Percentiles rank a stretch among this genome's conserved stretches.
Conservation (phyloP, 208 protist genomes). For the Lotmaria passim region DNA sequence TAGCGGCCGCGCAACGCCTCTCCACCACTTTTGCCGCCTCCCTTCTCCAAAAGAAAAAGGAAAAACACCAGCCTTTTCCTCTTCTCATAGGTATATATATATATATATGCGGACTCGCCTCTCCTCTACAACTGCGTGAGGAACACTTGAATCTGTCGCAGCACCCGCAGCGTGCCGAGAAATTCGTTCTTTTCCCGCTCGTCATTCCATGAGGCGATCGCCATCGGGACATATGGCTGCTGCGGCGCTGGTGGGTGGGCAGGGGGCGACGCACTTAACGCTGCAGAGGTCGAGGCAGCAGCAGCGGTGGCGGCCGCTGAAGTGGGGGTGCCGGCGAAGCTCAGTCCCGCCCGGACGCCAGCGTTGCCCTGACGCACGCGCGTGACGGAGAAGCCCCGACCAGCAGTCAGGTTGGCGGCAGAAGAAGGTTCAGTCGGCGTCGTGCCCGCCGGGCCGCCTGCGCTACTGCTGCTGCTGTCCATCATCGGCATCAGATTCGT, state of each 20-base stretch:
- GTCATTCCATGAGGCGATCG: conserved; percentile 76
- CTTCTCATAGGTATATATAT: too few relatives aligned
- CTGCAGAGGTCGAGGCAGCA: background rate
- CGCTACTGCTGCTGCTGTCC: background rate
- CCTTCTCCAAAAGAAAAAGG: background rate
- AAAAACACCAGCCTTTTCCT: background rate
- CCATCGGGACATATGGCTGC: conserved; percentile 48
- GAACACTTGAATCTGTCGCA: conserved; percentile 39
- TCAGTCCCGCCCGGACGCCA: background rate
- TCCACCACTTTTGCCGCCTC: conserved; percentile 3
- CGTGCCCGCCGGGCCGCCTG: background rate
- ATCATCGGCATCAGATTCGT: conserved; percentile 6
- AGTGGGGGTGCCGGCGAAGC: background rate
- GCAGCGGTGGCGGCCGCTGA: background rate
- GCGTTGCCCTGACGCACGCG: conserved; percentile 46
- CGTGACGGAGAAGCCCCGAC: conserved; percentile 54
- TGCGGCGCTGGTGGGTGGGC: conserved; percentile 9
- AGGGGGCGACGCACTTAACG: too few relatives aligned
- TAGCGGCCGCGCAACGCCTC: too few relatives aligned
- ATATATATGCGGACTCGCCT: background rate
- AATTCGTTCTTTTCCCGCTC: conserved; percentile 71
- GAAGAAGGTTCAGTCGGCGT: background rate
- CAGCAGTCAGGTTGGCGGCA: background rate
- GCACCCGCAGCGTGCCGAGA: conserved; percentile 48
- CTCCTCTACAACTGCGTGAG: conserved; percentile 9